Evolutionary conservation across 2,329 filamentous ascomycete species (phyloP).

Genomic region (Aspergillus udagawae): DNA sequence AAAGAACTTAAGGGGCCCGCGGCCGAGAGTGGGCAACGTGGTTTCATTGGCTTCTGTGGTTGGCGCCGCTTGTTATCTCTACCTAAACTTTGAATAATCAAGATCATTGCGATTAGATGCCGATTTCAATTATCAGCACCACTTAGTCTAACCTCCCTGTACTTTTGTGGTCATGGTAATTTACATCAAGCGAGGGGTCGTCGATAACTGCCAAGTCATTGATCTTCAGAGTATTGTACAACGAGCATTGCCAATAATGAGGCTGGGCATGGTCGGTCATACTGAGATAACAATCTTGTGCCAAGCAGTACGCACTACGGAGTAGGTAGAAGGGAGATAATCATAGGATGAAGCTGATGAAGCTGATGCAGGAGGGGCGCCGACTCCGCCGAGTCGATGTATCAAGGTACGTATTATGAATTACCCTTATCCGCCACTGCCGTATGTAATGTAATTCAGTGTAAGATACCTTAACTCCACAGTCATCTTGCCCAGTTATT

Average conservation of each 20-base stretch:
- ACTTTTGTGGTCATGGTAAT: not conserved
- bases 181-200: not conserved
- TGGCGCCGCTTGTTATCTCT: conserved; percentile 22
- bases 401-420: not conserved
- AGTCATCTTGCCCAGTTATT: not conserved
- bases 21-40: conserved; percentile 23
- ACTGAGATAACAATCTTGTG: not conserved
- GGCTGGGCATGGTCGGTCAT: not conserved
- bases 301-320: not conserved
- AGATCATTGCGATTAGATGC: conserved; percentile 2
- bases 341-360: not conserved
- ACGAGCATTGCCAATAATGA: not conserved
- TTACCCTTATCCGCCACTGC: not conserved
- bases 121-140: not conserved
- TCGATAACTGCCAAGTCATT: not conserved
- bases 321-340: no score
- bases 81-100: not conserved
- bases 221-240: not conserved
- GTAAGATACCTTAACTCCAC: not conserved
- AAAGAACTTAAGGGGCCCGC: not conserved
- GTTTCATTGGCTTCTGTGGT: conserved; percentile 23
- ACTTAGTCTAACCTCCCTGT: not conserved
- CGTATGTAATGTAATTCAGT: not conserved
- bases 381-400: not conserved
- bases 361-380: not conserved